Base-by-base conservation (phyloP, 805 yeast genomes). In the Debaryomyces prosopidis region DNA sequence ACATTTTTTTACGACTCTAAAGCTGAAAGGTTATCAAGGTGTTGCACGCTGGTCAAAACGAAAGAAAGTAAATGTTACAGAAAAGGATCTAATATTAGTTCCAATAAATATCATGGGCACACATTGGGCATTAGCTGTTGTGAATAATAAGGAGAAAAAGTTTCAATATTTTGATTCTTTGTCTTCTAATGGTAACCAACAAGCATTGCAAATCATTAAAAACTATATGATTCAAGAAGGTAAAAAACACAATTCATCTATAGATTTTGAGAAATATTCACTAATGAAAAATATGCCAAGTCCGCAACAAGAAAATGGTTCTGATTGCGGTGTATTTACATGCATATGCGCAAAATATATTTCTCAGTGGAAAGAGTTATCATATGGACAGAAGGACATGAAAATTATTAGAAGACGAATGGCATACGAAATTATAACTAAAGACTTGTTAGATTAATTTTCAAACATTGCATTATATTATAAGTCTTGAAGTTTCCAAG, bases 251-350 rank as follows among this genome's bases (percentile, higher is more conserved):
- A 66, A 52, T n/a, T 40, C 47, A 5, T 44, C 42, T 31, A 48
- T 53, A 3, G 53, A 63, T 31, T 46, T 47, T 14, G 41, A 51
- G 8, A 49, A 50, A 1, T 72, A 69, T 44, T 39, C 52, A 15
- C 50, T 70, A 4, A 27, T 47, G 19, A 62, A 69, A 1, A 57
- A 59, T 34, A 43, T 56, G 31, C 54, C 59, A 18, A 62, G 91
- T 36, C 98, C 99, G 1, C 88, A 85, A 53, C 99, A 94, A 61
- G 71, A 75, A 20, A 94, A 94, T 59, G 97, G 97, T 0, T 88
- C 62, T 53, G 99, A 94, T 64, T 94, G 99, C 70, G 99, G 99
- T 6, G 96, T 92, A 2, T 94, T 91, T 59, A 79, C 95, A 2
- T 86, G 97, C 63, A 80, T 90, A 44, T 85, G 83, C 39, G 88